Evolutionary conservation across 345 rosid genomes (phyloP), one percentile per base, ranked within the genome.

Genomic region (Eucalyptus sp.): DNA sequence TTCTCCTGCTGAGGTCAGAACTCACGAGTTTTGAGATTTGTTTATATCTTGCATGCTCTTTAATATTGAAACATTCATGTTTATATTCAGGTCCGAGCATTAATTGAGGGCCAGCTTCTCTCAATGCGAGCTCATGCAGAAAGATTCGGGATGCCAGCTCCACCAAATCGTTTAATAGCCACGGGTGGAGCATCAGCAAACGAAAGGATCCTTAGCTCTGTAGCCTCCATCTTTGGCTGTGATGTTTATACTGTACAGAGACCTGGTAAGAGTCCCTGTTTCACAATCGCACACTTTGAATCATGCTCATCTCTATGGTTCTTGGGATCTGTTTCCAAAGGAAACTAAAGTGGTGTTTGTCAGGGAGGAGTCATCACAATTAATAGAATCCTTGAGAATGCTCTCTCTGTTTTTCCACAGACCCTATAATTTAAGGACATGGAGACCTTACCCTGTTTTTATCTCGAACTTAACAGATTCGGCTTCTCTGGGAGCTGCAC

Each of bases 151-250:
- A 93, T 98, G 98, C 98, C 98, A 81, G 92, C 94, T 87, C 98
- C 98, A 90, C 98, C 99, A 5, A 94, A 90, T 87, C 93, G 99
- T 87, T 95, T 98, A 87, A 95, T 96, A 87, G 99, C 99, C 50
- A 95, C 98, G 0, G 98, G 99, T 60, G 98, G 99, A 92, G 99
- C 99, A 90, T 97, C 99, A 17, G 93, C 98, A 86, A 95, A 97
- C 52, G 91, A 94, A 18, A 93, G 92, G 89, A 95, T 98, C 86
- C 96, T 98, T 86, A 92, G 90, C 88, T 90, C 92, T 14, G 86
- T 96, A 52, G 94, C 98, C 51, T 92, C 98, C 33, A 94, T 98
- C 80, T 96, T 95, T 37, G 98, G 99, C 90, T 95, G 96, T 76
- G 99, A 95, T 89, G 94, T 97, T 50, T 94, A 93, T 80, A 98